Base-by-base conservation (phyloP, 441 rosid species). In the Corymbia citriodora region DNA sequence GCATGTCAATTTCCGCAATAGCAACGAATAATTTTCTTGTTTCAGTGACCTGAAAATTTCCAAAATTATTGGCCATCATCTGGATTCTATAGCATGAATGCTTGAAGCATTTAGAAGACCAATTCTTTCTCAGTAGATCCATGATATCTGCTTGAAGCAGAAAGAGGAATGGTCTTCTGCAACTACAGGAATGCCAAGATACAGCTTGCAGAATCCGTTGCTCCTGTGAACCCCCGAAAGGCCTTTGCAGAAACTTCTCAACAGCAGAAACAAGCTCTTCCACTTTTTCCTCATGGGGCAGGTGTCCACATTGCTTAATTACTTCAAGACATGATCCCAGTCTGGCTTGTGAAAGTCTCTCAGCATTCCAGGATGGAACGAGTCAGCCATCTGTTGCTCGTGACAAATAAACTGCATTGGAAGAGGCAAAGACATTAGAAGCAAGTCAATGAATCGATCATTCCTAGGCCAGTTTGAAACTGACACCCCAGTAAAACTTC, bases 361-460 rank as follows among this genome's bases (percentile, higher is more conserved):
- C 91, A 10, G 98, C 96, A 92, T 97, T 97, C 99, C 99, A 97
- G 49, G 98, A 90, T 48, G 99, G 99, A 87, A 97, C 95, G 48
- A 98, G 92, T 65, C 96, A 93, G 91, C 96, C 99, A 55, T 93
- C 90, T 40, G 88, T 98, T 96, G 0, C 99, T 99, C 2, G 97
- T 96, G 90, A 98, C 88, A 61, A 97, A 95, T 88, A 97, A 94
- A 97, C 99, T 96, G 93, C 93, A 90, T 90, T 19, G 21, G 45
- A 89, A 89, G 89, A 89, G 90, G 25, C 85, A 89, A 61, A 91
- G 90, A 31, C 63, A 89, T 90, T 79, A 89, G 48, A 81, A 92
- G 59, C 61, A 53, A 52, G 55, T 87, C 88, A 25, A 79, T 40
- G 52, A 74, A 74, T 40, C n/a, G 0, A 74, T 74, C 52, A 74